Percentiles rank a stretch among this genome's conserved stretches.
phyloP scores from a whole-genome alignment of 805 yeast species.

The Candida qinlingensis region DNA sequence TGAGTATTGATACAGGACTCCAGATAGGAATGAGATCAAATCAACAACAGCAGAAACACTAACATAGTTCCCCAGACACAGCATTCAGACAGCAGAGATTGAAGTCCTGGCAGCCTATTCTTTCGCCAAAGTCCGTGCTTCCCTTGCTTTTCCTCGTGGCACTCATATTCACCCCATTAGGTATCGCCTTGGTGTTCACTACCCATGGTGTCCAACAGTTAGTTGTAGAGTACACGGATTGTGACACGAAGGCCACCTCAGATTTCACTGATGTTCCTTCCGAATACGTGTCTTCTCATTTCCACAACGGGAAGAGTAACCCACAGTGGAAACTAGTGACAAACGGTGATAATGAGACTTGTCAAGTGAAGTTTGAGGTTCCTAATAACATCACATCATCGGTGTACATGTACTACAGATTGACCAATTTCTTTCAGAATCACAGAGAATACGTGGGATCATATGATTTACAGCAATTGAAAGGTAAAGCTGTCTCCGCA shows the following conservation, averaged over 20 bases:
- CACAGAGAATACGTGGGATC: slow-evolving; percentile 91
- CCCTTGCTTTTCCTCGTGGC: slow-evolving; percentile 76
- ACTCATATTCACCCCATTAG: slow-evolving; percentile 82
- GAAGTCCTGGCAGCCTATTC: slow-evolving; percentile 74
- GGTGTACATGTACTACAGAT: slow-evolving; percentile 70
- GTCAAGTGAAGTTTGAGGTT: slow-evolving; percentile 66
- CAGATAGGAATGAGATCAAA: slow-evolving; percentile 9
- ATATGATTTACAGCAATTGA: slow-evolving; percentile 72
- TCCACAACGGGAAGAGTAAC: slow-evolving; percentile 29
- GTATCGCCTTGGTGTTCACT: slow-evolving; percentile 77
- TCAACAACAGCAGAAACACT: slow-evolving; percentile 17
- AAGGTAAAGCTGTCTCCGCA: slow-evolving; percentile 62
- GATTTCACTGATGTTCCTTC: slow-evolving; percentile 50
- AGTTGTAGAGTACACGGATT: slow-evolving; percentile 68
- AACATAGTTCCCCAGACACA: slow-evolving; percentile 42
- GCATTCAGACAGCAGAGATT: slow-evolving; percentile 72
- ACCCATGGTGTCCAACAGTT: slow-evolving; percentile 74
- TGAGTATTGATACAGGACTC: slow-evolving; percentile 10
- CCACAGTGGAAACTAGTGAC: slow-evolving; percentile 63
- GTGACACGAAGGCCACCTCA: slow-evolving; percentile 47
- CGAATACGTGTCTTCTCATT: slow-evolving; percentile 55
- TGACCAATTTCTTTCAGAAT: slow-evolving; percentile 90
- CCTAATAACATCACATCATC: slow-evolving; percentile 70
- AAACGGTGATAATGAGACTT: slow-evolving; percentile 37
- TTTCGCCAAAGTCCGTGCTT: slow-evolving; percentile 86